Base-by-base conservation (phyloP, 768 basidiomycete genomes). In the Pholiota conissans region DNA sequence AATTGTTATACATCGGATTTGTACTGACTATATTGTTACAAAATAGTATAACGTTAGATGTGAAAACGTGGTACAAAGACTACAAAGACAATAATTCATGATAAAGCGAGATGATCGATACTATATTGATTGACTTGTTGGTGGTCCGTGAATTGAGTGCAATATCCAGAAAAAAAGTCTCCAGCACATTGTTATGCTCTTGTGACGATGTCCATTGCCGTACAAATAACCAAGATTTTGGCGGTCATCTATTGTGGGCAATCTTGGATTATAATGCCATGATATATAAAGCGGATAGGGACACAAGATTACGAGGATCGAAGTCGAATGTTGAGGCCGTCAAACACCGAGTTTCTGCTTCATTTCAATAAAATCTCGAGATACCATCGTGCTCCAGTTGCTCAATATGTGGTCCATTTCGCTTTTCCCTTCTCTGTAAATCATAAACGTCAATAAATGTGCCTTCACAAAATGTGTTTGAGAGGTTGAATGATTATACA, bases 341-440 rank as follows among this genome's bases (percentile, higher is more conserved):
- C 69, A 85, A 59, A 85, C 84, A 52, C 77, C 81, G 58, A 86
- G 77, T 62, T 73, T 80, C 51, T 67, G 72, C 66, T 87, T 86
- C 72, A 85, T 70, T 30, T 65, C 68, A 50, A 84, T 68, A 64
- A 87, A 84, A 55, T 85, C 81, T n/a, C 73, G 69, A 3, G 82
- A 69, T 52, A 73, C 73, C 64, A 86, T 66, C 14, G 69, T 77
- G 30, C 68, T 63, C 86, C 86, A 89, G 54, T 74, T 65, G 10
- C 70, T 73, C 32, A 76, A 66, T 35, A 89, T 65, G 58, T 75
- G 63, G 18, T 69, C 69, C 78, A 89, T 86, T 70, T 86, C 83
- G 55, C 69, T 69, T 62, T 79, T 82, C 29, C 87, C 86, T 54
- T 76, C 71, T 56, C 86, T 88, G 66, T 39, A 57, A 52, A 59